These are phyloP conservation scores for Rhizopus delemar DNA, from an alignment of 371 early-diverging fungal species.

Conservation along the genomic window DNA sequence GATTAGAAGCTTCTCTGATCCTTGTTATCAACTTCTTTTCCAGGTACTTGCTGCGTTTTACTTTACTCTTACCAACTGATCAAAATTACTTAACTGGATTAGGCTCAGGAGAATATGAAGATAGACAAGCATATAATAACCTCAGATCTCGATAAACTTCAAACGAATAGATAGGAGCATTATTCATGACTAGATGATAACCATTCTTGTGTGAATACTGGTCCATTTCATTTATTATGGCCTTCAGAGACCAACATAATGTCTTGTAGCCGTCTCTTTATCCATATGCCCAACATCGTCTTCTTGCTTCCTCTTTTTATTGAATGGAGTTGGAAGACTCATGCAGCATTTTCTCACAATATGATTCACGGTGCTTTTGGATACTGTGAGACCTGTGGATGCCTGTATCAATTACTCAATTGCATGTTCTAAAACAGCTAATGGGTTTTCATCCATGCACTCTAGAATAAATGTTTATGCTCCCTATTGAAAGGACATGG, in stretches of 20 bases:
- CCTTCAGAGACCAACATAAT: slow-evolving; percentile 25
- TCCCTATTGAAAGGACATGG: too few relatives aligned
- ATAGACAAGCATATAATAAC: not conserved
- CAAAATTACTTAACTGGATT: not conserved
- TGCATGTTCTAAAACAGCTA: not conserved
- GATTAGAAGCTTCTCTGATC: not conserved
- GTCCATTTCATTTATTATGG: slow-evolving; percentile 25
- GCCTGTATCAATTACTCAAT: not conserved
- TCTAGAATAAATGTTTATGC: too few relatives aligned
- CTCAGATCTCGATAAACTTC: not conserved
- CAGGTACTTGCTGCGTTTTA: not conserved
- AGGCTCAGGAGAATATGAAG: not conserved
- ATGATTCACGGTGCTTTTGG: not conserved
- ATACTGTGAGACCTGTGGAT: not conserved
- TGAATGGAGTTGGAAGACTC: slow-evolving; percentile 2
- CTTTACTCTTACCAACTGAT: slow-evolving; percentile 1
- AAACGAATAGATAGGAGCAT: not conserved
- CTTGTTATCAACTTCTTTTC: not conserved
- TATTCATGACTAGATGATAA: slow-evolving; percentile 5
- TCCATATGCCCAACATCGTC: not conserved
- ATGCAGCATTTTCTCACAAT: slow-evolving; percentile 3
- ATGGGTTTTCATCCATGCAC: not conserved
- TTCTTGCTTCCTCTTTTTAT: slow-evolving; percentile 19
- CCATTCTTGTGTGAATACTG: slow-evolving; percentile 19
- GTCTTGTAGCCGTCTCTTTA: slow-evolving; percentile 22